Evolutionary conservation across 306 rosid genomes (phyloP).

Genomic region (Quercus alba): DNA sequence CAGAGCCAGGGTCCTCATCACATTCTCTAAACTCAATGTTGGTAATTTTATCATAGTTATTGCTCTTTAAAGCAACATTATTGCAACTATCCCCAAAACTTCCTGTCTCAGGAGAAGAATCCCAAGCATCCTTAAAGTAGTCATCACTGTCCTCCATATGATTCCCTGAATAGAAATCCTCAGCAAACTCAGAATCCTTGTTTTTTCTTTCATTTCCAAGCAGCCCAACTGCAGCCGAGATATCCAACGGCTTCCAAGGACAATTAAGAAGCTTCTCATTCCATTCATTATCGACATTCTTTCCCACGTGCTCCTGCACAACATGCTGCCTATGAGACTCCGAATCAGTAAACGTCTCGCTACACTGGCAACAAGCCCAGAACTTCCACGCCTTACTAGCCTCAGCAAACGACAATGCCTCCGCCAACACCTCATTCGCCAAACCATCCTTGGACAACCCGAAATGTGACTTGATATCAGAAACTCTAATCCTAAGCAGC

Average conservation of each 20-base stretch:
- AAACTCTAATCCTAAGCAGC: constrained; percentile 59
- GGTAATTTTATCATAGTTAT: constrained; percentile 32
- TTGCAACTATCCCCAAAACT: constrained; percentile 28
- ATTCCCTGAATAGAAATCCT: constrained; percentile 41
- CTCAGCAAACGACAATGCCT: constrained; percentile 68
- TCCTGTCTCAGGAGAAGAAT: constrained; percentile 49
- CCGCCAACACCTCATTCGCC: constrained; percentile 55
- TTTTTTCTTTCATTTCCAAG: constrained; percentile 44
- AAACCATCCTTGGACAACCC: constrained; percentile 62
- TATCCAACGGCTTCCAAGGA: constrained; percentile 88
- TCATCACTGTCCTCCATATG: constrained; percentile 39
- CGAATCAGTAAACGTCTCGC: constrained; percentile 45
- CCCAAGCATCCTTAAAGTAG: constrained; percentile 54
- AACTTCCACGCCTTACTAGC: constrained; percentile 73
- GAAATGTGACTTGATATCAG: constrained; percentile 65
- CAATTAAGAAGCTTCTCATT: constrained; percentile 69
- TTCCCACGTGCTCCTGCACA: constrained; percentile 78
- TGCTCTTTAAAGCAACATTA: constrained; percentile 29
- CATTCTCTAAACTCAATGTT: constrained; percentile 38
- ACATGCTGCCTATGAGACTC: constrained; percentile 80
- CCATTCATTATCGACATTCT: constrained; percentile 74
- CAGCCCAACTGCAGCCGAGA: constrained; percentile 69
- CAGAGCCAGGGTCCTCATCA: constrained; percentile 36
- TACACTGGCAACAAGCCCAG: constrained; percentile 81
- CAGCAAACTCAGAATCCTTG: constrained; percentile 38